Conservation (phyloP, 1,139 yeast species). For the Casaregolazyma lundiana region DNA sequence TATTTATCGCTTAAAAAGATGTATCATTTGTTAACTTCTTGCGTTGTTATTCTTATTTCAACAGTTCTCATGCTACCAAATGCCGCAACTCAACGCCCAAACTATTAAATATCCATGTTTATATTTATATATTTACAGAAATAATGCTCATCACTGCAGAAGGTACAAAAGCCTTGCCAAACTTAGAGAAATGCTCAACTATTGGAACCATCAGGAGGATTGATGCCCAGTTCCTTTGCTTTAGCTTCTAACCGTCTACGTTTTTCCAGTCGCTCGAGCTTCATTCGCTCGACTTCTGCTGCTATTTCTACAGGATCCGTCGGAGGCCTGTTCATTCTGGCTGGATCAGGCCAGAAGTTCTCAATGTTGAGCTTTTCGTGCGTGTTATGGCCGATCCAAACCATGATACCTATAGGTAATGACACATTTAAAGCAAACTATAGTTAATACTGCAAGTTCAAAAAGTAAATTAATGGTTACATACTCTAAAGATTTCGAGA, state of each 20-base stretch:
- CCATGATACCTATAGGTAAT: conserved; percentile 85
- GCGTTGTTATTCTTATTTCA: too few relatives aligned
- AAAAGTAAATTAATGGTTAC: conserved; percentile 25
- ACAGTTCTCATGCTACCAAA: too few relatives aligned
- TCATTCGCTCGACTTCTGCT: conserved; percentile 85
- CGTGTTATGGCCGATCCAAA: conserved; percentile 85
- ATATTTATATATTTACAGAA: not conserved
- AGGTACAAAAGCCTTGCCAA: not conserved
- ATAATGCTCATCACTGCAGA: not conserved
- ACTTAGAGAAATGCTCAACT: too few relatives aligned
- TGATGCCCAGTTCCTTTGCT: conserved; percentile 57
- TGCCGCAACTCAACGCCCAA: too few relatives aligned
- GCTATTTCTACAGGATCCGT: conserved; percentile 89
- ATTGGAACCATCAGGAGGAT: conserved; percentile 8
- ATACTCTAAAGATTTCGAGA: conserved; percentile 63
- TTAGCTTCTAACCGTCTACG: conserved; percentile 68
- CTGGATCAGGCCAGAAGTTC: conserved; percentile 98
- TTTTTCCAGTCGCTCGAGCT: conserved; percentile 67
- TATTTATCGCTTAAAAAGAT: too few relatives aligned
- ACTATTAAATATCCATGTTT: not conserved
- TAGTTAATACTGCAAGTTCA: conserved; percentile 1
- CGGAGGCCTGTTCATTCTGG: conserved; percentile 82
- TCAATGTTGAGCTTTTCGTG: conserved; percentile 85
- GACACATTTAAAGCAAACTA: conserved; percentile 80
- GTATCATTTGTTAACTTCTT: too few relatives aligned